Evolutionary conservation across 192 early-diverging fungal species (phyloP).

Genomic region (Coemansia sp.): DNA sequence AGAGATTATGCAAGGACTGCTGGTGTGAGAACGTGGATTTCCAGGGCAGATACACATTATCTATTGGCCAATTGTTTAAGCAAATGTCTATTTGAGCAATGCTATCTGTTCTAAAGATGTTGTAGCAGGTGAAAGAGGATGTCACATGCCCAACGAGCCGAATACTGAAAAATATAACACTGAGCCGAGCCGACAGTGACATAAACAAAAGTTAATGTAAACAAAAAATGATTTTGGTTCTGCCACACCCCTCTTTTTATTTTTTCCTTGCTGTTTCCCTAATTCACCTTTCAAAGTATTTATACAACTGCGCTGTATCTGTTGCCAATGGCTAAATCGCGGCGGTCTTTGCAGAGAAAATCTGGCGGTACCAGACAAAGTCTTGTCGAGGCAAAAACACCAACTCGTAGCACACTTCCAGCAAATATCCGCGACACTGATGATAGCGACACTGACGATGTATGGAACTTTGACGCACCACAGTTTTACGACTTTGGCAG

Average conservation of each 20-base stretch:
- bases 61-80: no score
- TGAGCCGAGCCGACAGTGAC: background rate
- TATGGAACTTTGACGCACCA: constrained; percentile 54
- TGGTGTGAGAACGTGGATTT: no score
- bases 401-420: constrained; percentile 18
- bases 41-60: no score
- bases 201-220: constrained; percentile 12
- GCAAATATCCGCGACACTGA: background rate
- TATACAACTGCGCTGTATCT: background rate
- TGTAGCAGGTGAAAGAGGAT: no score
- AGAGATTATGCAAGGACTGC: no score
- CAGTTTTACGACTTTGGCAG: constrained; percentile 48
- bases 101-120: no score
- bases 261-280: background rate
- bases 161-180: background rate
- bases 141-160: background rate
- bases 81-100: no score
- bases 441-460: constrained; percentile 5
- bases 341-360: constrained; percentile 25
- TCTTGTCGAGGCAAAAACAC: constrained; percentile 7
- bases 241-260: constrained; percentile 1
- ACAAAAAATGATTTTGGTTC: background rate
- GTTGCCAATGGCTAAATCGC: constrained; percentile 30
- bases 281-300: background rate
- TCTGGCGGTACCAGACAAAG: constrained; percentile 1